Evolutionary conservation across 169 alveolate genomes (phyloP).

Genomic region (Hepatocystis sp.): DNA sequence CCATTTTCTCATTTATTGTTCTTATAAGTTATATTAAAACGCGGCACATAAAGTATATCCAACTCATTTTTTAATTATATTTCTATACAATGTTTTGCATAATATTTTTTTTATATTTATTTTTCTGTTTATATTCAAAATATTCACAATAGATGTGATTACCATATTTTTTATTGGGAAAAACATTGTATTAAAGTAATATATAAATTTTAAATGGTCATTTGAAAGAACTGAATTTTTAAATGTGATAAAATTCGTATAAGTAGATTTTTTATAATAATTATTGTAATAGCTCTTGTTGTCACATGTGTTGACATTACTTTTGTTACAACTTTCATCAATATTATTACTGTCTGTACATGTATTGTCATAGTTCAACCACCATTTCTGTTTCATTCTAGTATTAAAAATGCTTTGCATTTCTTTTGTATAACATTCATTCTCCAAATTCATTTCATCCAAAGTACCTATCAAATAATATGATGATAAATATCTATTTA

Average conservation of each 20-base stretch:
- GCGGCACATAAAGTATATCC: constrained; percentile 32
- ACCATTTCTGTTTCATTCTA: not conserved
- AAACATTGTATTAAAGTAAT: constrained; percentile 33
- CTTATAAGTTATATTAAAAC: constrained; percentile 11
- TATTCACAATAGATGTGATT: constrained; percentile 22
- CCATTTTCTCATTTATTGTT: constrained; percentile 1
- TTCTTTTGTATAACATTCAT: constrained; percentile 41
- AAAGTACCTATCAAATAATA: constrained; percentile 10
- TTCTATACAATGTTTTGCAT: constrained; percentile 7
- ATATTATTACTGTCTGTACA: too few species aligned
- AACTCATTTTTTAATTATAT: constrained; percentile 55
- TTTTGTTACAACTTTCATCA: not conserved
- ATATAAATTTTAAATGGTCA: constrained; percentile 41
- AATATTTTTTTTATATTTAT: constrained; percentile 14
- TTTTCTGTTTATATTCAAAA: constrained; percentile 14
- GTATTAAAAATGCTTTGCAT: constrained; percentile 28
- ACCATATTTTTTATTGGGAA: constrained; percentile 48
- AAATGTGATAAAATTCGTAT: constrained; percentile 19
- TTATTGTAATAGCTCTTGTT: constrained; percentile 1
- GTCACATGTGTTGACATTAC: not conserved
- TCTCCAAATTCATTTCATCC: constrained; percentile 24
- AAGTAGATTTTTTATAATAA: too few species aligned
- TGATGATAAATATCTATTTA: constrained; percentile 1
- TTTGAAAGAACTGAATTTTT: constrained; percentile 22
- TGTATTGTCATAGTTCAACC: not conserved